These are phyloP conservation scores for Colletotrichum incanum DNA, from an alignment of 2,329 filamentous ascomycete genomes.

Conservation along the genomic window DNA sequence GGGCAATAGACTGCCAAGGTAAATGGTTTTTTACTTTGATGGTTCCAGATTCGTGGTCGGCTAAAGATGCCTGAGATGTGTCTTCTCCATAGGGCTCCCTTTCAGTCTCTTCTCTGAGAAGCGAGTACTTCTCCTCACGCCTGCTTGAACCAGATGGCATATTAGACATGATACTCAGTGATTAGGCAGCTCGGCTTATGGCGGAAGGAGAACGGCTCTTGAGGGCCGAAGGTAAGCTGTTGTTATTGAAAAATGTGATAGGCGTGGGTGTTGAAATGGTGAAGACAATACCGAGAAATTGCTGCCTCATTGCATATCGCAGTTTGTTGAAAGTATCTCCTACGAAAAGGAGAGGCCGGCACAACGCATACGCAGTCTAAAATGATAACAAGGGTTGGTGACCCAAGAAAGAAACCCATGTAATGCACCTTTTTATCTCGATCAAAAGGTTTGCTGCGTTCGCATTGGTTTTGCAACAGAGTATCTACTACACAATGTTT, in stretches of 20 bases:
- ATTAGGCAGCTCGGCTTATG: too few relatives aligned
- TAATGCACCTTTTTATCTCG: neutral
- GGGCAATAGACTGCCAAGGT: too few relatives aligned
- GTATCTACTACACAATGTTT: neutral
- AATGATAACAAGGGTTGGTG: too few relatives aligned
- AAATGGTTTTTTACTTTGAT: too few relatives aligned
- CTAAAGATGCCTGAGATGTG: conserved; percentile 1
- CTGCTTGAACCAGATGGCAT: conserved; percentile 7
- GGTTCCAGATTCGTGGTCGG: conserved; percentile 12
- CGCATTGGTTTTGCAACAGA: neutral
- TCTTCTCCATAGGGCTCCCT: conserved; percentile 1
- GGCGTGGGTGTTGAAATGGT: too few relatives aligned
- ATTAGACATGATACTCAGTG: neutral
- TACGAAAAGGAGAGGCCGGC: neutral
- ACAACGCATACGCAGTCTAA: neutral
- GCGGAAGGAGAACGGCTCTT: too few relatives aligned
- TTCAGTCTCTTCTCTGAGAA: neutral
- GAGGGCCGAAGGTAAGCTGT: too few relatives aligned
- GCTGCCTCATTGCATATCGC: too few relatives aligned
- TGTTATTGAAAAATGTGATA: too few relatives aligned
- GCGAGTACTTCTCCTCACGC: conserved; percentile 18
- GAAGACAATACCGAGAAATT: too few relatives aligned
- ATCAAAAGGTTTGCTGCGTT: neutral
- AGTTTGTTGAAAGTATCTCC: neutral
- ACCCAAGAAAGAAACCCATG: neutral